phyloP scores from a whole-genome alignment of 192 early-diverging fungal species.

The Backusella westeae region DNA sequence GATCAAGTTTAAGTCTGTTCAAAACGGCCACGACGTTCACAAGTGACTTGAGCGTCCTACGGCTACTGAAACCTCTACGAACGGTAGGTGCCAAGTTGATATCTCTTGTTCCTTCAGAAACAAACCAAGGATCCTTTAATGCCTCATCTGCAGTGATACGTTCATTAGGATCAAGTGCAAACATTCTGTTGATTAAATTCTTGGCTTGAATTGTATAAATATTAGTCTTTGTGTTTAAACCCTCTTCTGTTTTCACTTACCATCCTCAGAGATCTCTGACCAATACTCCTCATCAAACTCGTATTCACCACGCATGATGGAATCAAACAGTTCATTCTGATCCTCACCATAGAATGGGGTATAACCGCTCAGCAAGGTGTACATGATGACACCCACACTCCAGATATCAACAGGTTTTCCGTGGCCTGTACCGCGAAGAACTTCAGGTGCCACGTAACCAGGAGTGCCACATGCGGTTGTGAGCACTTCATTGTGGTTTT shows the following conservation, averaged over 20 bases:
- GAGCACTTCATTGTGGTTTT: constrained; percentile 53
- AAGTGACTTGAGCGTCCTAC: constrained; percentile 14
- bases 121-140: constrained; percentile 81
- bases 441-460: constrained; percentile 68
- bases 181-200: constrained; percentile 64
- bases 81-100: constrained; percentile 12
- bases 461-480: constrained; percentile 67
- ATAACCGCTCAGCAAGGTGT: constrained; percentile 76
- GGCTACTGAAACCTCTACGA: constrained; percentile 11
- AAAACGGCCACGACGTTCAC: background rate
- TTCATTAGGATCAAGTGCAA: constrained; percentile 60
- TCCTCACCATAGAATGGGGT: constrained; percentile 65
- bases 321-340: constrained; percentile 56
- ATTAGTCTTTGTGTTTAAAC: background rate
- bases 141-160: constrained; percentile 83
- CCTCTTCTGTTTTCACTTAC: constrained; percentile 10
- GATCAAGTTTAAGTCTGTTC: background rate
- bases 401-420: constrained; percentile 72
- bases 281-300: constrained; percentile 68
- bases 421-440: constrained; percentile 59
- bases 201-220: constrained; percentile 48
- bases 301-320: constrained; percentile 63
- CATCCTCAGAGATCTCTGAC: constrained; percentile 72
- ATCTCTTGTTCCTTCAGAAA: constrained; percentile 32
- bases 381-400: constrained; percentile 71